phyloP scores from a whole-genome alignment of 768 basidiomycete genomes.

The Dioszegia hungarica region DNA sequence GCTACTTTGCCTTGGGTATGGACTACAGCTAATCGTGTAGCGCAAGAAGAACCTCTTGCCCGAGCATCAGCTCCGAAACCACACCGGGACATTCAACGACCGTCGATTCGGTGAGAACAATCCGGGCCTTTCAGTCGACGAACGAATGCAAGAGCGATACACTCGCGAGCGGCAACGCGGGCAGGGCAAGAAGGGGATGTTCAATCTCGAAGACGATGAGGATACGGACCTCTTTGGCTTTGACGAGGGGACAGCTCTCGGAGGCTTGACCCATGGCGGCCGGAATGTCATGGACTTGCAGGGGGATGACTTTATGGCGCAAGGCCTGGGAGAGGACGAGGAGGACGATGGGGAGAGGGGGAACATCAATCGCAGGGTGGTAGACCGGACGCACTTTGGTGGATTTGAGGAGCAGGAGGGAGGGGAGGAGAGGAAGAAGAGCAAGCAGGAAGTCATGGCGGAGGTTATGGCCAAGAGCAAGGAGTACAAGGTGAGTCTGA shows the following conservation, averaged over 20 bases:
- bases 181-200: conserved; percentile 63
- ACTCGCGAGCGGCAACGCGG: conserved; percentile 65
- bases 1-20: conserved; percentile 16
- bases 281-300: conserved; percentile 42
- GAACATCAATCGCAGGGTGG: conserved; percentile 64
- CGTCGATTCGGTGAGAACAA: conserved; percentile 95
- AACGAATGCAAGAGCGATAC: conserved; percentile 94
- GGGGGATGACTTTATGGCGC: conserved; percentile 45
- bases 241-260: conserved; percentile 15
- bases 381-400: conserved; percentile 72
- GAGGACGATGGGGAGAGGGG: conserved; percentile 61
- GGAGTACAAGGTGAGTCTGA: conserved; percentile 70
- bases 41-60: conserved; percentile 81
- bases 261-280: conserved; percentile 48
- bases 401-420: conserved; percentile 69
- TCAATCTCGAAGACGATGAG: conserved; percentile 69
- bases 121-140: conserved; percentile 85
- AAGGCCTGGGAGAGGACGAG: conserved; percentile 40
- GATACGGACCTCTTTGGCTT: conserved; percentile 39
- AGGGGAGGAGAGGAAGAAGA: conserved; percentile 75
- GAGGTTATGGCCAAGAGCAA: conserved; percentile 98
- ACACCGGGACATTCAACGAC: conserved; percentile 84
- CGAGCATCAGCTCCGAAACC: conserved; percentile 74
- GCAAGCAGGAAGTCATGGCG: conserved; percentile 93
- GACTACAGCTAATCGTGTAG: conserved; percentile 50